These are phyloP conservation scores for Pythium folliculosum DNA, from an alignment of 352 stramenopile species.

Conservation along the genomic window DNA sequence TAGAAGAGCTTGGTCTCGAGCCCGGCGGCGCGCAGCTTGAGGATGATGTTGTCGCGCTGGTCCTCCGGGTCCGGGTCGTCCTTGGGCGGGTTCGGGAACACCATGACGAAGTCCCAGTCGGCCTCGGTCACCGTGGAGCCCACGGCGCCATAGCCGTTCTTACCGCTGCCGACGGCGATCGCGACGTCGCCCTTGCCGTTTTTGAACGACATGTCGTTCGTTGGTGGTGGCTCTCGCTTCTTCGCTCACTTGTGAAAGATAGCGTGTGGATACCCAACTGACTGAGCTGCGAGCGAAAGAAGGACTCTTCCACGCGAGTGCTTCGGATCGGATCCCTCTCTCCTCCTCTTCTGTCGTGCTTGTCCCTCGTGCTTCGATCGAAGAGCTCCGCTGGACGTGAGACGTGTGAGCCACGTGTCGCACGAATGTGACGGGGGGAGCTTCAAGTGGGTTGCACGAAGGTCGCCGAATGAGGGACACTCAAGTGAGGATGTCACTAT, in stretches of 20 bases:
- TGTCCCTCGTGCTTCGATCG: background rate
- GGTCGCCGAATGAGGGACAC: conserved; percentile 15
- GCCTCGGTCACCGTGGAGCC: conserved; percentile 86
- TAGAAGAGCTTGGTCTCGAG: conserved; percentile 79
- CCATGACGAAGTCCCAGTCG: conserved; percentile 86
- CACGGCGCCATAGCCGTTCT: conserved; percentile 80
- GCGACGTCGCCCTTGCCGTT: conserved; percentile 4
- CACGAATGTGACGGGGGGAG: conserved; percentile 16
- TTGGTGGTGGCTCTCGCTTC: conserved; percentile 8
- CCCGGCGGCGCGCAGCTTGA: conserved; percentile 56
- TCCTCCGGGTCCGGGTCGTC: conserved; percentile 59
- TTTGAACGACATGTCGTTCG: conserved; percentile 26
- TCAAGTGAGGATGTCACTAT: conserved; percentile 3
- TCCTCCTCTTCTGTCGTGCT: background rate
- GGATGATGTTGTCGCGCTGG: conserved; percentile 80
- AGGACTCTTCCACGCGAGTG: background rate
- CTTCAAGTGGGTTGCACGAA: conserved; percentile 31
- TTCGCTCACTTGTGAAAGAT: background rate
- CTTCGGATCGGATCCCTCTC: background rate
- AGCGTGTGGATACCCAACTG: conserved; percentile 7
- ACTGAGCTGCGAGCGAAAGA: background rate
- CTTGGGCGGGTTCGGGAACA: conserved; percentile 77
- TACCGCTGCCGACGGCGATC: conserved; percentile 5
- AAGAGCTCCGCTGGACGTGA: conserved; percentile 18
- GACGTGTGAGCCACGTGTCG: conserved; percentile 12